phyloP scores from a whole-genome alignment of 768 basidiomycete species.

The Suillus ampliporus region DNA sequence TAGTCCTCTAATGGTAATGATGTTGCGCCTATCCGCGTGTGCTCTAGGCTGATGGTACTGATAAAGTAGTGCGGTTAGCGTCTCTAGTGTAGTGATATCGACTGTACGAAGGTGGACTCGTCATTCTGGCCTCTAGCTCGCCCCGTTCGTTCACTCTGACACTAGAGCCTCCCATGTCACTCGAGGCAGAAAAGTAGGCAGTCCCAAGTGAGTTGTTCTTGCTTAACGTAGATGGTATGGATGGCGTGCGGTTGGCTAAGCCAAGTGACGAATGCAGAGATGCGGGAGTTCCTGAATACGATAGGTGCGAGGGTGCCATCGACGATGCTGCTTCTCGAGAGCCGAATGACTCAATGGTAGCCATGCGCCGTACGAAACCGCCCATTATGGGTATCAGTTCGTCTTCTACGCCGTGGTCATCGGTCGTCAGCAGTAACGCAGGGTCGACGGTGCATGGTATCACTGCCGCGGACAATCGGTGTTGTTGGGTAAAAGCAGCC shows the following conservation, averaged over 20 bases:
- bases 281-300: conserved; percentile 21
- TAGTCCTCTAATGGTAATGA: background rate
- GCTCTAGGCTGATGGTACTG: background rate
- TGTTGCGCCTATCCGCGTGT: background rate
- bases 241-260: conserved; percentile 21
- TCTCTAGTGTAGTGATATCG: conserved; percentile 19
- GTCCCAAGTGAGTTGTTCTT: conserved; percentile 26
- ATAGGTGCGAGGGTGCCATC: conserved; percentile 38
- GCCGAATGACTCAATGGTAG: conserved; percentile 80
- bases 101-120: conserved; percentile 18
- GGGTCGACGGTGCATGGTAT: conserved; percentile 7
- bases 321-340: conserved; percentile 54
- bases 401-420: conserved; percentile 27
- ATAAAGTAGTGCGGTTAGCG: background rate
- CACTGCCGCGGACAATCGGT: conserved; percentile 18
- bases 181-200: conserved; percentile 32
- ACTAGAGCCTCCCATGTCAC: conserved; percentile 19
- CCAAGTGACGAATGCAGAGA: conserved; percentile 34
- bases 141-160: conserved; percentile 33
- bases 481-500: conserved; percentile 15
- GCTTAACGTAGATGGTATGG: conserved; percentile 6
- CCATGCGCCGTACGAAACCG: conserved; percentile 72
- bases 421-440: background rate
- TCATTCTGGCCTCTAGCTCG: conserved; percentile 24
- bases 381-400: conserved; percentile 63